Conservation (phyloP, 805 yeast species). For the Myxozyma udenii region DNA sequence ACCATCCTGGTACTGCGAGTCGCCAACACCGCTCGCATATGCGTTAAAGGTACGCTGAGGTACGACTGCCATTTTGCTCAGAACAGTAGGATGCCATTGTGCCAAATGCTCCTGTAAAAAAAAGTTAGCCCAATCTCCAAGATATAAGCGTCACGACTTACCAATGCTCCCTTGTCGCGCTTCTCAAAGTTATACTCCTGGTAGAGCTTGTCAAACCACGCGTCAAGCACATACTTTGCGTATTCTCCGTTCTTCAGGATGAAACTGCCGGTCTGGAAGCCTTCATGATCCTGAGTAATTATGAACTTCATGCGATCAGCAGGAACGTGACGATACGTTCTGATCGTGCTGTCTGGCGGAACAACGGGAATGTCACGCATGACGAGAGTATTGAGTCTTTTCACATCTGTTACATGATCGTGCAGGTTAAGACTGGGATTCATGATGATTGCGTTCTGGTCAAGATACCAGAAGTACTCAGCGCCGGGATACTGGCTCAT, state of each 20-base stretch:
- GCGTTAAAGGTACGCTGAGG: conserved; percentile 57
- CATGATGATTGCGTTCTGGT: conserved; percentile 69
- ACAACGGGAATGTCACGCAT: conserved; percentile 68
- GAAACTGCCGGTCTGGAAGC: conserved; percentile 67
- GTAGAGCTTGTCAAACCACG: conserved; percentile 71
- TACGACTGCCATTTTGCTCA: conserved; percentile 70
- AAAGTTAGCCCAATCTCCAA: background rate
- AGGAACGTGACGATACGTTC: conserved; percentile 61
- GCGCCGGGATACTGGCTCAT: conserved; percentile 88
- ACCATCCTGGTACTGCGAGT: conserved; percentile 34
- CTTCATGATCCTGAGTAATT: conserved; percentile 64
- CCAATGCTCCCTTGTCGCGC: conserved; percentile 54
- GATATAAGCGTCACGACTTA: conserved; percentile 34
- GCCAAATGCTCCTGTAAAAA: conserved; percentile 52
- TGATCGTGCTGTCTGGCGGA: conserved; percentile 64
- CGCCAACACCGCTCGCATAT: conserved; percentile 33
- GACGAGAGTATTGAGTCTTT: conserved; percentile 60
- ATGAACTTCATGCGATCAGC: conserved; percentile 56
- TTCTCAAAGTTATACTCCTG: conserved; percentile 62
- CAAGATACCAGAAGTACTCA: conserved; percentile 87
- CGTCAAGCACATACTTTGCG: conserved; percentile 69
- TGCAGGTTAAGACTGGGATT: conserved; percentile 59
- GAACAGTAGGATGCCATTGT: conserved; percentile 89
- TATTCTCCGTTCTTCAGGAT: conserved; percentile 63
- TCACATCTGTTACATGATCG: conserved; percentile 57